A percentile compares a stretch with the other conserved stretches of the same genome.
Conservation (phyloP, 2,329 filamentous ascomycete genomes). For the Ophiostoma triangulosporum region DNA sequence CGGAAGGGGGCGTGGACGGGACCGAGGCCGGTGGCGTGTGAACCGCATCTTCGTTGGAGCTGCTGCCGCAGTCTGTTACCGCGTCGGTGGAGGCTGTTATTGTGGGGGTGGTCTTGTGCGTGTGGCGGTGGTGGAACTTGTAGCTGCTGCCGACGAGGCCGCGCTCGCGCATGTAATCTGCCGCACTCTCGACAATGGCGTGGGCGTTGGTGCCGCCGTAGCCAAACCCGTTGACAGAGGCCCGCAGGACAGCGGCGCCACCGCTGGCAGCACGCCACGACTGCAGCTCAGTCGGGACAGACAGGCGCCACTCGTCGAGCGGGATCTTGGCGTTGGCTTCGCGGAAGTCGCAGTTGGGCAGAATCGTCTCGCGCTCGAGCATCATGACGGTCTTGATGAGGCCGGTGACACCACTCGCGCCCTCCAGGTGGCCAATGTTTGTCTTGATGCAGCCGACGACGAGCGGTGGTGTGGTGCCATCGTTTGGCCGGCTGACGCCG, state of each 20-base stretch:
- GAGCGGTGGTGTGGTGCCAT: not conserved
- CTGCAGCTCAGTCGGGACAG: constrained; percentile 23
- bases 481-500: constrained; percentile 10
- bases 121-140: not conserved
- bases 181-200: constrained; percentile 23
- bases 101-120: not conserved
- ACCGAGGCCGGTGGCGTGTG: not conserved
- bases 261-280: constrained; percentile 17
- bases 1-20: not conserved
- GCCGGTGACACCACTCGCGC: constrained; percentile 30
- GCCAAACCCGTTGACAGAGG: constrained; percentile 33
- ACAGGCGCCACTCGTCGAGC: constrained; percentile 25
- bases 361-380: constrained; percentile 23
- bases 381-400: constrained; percentile 28
- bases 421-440: constrained; percentile 33
- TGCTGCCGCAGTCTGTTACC: not conserved
- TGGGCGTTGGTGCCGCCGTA: constrained; percentile 23
- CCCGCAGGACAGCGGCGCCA: constrained; percentile 10
- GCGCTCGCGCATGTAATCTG: constrained; percentile 3
- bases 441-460: constrained; percentile 24
- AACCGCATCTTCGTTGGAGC: not conserved
- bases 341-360: constrained; percentile 31
- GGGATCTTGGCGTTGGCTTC: constrained; percentile 31
- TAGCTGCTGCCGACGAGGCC: not conserved
- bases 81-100: not conserved